These are phyloP conservation scores for Rhodotorula mucilaginosa DNA, from an alignment of 1,284 basidiomycete genomes.

Conservation along the genomic window DNA sequence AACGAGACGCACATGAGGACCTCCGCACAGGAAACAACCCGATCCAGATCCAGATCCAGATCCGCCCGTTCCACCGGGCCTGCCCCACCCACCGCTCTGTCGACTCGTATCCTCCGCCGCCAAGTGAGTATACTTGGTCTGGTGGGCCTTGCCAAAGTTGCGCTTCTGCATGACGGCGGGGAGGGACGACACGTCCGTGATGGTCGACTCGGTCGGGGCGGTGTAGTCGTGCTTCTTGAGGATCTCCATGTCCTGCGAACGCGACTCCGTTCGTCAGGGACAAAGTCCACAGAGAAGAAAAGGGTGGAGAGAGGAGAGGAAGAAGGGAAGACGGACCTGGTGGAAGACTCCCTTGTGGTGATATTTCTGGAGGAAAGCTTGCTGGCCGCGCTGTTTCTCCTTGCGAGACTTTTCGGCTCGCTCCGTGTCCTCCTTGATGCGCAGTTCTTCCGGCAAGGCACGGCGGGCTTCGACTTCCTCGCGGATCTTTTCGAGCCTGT, in stretches of 20 bases:
- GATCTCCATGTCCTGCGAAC: conserved; percentile 75
- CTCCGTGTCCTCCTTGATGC: conserved; percentile 85
- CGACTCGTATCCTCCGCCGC: conserved; percentile 87
- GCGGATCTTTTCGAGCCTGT: conserved; percentile 68
- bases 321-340: conserved; percentile 58
- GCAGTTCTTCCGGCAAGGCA: conserved; percentile 85
- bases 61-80: conserved; percentile 46
- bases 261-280: background rate
- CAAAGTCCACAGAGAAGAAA: background rate
- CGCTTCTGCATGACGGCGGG: conserved; percentile 96
- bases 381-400: conserved; percentile 75
- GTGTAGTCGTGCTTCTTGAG: conserved; percentile 81
- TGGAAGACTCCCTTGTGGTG: conserved; percentile 99
- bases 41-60: conserved; percentile 52
- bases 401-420: conserved; percentile 73
- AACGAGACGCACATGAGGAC: conserved; percentile 34
- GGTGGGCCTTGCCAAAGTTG: conserved; percentile 88
- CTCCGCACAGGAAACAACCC: conserved; percentile 72
- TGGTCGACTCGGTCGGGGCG: conserved; percentile 77
- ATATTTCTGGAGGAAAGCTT: conserved; percentile 88
- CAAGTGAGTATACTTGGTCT: conserved; percentile 91
- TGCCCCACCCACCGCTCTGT: conserved; percentile 59
- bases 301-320: background rate
- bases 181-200: conserved; percentile 73
- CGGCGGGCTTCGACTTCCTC: conserved; percentile 86